Evolutionary conservation across 2,329 filamentous ascomycete species (phyloP).

Genomic region (Chrysosporium keratinophilum): DNA sequence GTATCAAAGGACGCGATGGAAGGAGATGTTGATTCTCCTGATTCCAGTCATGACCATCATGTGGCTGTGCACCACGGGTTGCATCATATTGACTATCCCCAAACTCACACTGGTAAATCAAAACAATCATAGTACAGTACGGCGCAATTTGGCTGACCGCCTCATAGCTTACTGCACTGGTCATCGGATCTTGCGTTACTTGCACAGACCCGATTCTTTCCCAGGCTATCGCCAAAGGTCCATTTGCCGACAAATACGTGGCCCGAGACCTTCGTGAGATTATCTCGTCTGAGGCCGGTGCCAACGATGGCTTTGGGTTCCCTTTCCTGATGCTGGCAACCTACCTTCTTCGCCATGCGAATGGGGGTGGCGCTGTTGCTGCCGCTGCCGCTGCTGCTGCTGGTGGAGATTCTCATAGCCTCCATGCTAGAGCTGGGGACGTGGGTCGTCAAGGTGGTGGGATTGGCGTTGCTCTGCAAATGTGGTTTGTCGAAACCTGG

Average conservation of each 20-base stretch:
- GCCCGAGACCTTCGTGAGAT: slow-evolving; percentile 48
- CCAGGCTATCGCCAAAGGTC: slow-evolving; percentile 52
- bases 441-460: slow-evolving; percentile 46
- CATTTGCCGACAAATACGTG: slow-evolving; percentile 54
- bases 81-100: slow-evolving; percentile 46
- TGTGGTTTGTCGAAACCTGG: slow-evolving; percentile 52
- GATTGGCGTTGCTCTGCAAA: slow-evolving; percentile 42
- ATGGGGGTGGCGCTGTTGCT: slow-evolving; percentile 23
- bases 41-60: slow-evolving; percentile 53
- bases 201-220: slow-evolving; percentile 54
- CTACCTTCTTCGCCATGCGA: slow-evolving; percentile 47
- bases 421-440: slow-evolving; percentile 21
- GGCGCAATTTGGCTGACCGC: neutral
- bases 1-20: slow-evolving; percentile 43
- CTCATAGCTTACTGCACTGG: slow-evolving; percentile 42
- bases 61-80: slow-evolving; percentile 50
- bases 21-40: slow-evolving; percentile 46
- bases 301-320: slow-evolving; percentile 54
- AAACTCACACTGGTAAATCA: slow-evolving; percentile 40
- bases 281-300: slow-evolving; percentile 52
- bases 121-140: neutral
- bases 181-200: slow-evolving; percentile 52
- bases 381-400: too few relatives aligned
- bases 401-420: slow-evolving; percentile 15
- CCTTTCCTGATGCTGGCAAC: slow-evolving; percentile 51